Evolutionary conservation across 2,329 filamentous ascomycete species (phyloP), one percentile per base, ranked within the genome.

Genomic region (Nigrospora sphaerica): DNA sequence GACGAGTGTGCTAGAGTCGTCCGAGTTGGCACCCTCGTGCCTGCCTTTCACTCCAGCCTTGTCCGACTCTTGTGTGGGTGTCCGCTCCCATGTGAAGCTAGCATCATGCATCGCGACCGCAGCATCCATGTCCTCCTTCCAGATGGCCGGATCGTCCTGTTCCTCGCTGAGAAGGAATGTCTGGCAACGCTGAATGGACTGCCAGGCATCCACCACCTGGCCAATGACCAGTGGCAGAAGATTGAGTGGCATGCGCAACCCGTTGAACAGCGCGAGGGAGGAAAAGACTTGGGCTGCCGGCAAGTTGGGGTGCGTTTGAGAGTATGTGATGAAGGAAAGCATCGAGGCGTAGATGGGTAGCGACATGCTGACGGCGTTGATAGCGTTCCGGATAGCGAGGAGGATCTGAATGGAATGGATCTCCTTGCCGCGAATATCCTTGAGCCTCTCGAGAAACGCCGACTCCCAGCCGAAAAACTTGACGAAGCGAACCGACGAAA

Each of bases 401-500:
- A 97, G 69, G 13, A 89, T 70, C 62, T 95, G 91, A 48, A 97
- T 90, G n/a, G 85, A 80, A 47, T 75, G 71, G 50, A 97, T 90
- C 64, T 97, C 92, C 49, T 77, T 77, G 44, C 74, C 74, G 48
- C 92, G 81, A 50, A 95, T 86, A 19, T 82, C 76, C 42, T 81
- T 80, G 14, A 96, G 75, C 13, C 90, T 82, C 43, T 82, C 75
- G 12, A 96, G 70, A 60, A 97, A 96, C 32, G 88, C 86, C 48
- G 78, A 85, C 62, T 97, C 92, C 92, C 92, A 97, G 9, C 90
- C 91, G 61, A 96, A 97, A 64, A 82, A 96, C 64, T 97, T 97
- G 67, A 97, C 92, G 59, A 97, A 96, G 23, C 91, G 81, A 19
- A 96, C 91, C 0, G 89, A 88, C 55, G 90, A 85, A 13, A 97